Percentiles rank a stretch among this genome's conserved stretches.
Evolutionary conservation across 2,329 filamentous ascomycete species (phyloP).

Genomic region (Xylogone sp.): DNA sequence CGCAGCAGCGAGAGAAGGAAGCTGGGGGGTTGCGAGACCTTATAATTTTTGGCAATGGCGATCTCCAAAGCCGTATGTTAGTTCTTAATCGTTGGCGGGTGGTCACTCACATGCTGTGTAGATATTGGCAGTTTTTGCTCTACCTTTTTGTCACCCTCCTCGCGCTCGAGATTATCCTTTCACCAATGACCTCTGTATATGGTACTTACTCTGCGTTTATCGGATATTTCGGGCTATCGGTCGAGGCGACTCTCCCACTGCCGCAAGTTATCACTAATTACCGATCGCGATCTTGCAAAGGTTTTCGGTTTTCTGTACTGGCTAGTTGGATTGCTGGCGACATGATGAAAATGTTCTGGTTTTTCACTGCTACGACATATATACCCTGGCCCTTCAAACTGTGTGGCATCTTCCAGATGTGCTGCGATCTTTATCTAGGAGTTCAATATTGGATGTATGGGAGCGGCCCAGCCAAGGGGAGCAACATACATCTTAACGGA

Average conservation of each 20-base stretch:
- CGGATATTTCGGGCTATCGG: constrained; percentile 70
- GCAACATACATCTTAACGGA: constrained; percentile 10
- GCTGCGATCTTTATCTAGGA: constrained; percentile 71
- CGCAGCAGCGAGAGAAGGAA: constrained; percentile 33
- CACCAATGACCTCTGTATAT: constrained; percentile 54
- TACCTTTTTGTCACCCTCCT: constrained; percentile 62
- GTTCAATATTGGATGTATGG: constrained; percentile 72
- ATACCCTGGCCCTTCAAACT: constrained; percentile 80
- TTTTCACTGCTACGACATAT: constrained; percentile 65
- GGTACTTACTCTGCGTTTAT: constrained; percentile 62
- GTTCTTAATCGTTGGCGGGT: neutral
- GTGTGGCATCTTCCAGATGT: constrained; percentile 77
- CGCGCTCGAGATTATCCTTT: constrained; percentile 63
- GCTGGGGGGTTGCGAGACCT: constrained; percentile 48
- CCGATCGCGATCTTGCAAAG: constrained; percentile 66
- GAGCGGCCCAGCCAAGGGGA: constrained; percentile 35
- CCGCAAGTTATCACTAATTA: constrained; percentile 74
- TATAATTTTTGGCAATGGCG: constrained; percentile 85
- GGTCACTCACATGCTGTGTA: constrained; percentile 24
- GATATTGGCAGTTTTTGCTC: constrained; percentile 74
- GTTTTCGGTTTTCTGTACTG: constrained; percentile 73
- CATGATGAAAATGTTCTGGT: constrained; percentile 84
- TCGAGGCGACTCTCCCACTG: constrained; percentile 78
- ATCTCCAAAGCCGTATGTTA: constrained; percentile 56
- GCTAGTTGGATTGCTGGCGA: constrained; percentile 77